phyloP scores from a whole-genome alignment of 345 rosid genomes.

The Trapa bicornis region DNA sequence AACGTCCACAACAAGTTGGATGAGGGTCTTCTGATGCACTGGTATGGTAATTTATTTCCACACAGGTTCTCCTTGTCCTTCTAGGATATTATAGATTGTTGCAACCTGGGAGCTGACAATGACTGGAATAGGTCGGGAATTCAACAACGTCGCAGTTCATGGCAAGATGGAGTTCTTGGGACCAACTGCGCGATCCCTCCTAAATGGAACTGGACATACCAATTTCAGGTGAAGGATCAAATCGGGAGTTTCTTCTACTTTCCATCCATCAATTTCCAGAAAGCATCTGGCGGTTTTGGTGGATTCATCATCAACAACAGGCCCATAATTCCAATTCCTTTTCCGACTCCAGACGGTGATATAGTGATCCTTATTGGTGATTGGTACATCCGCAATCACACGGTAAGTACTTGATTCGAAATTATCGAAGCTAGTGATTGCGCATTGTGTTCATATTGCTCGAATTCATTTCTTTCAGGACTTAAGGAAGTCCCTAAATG shows the following conservation, averaged over 20 bases:
- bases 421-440: neutral
- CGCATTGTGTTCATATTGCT: neutral
- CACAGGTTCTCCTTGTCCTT: neutral
- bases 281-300: slow-evolving; percentile 91
- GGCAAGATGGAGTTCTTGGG: slow-evolving; percentile 97
- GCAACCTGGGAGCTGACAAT: neutral
- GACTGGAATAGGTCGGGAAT: slow-evolving; percentile 53
- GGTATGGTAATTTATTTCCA: slow-evolving; percentile 31
- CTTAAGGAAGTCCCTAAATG: slow-evolving; percentile 84
- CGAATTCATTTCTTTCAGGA: slow-evolving; percentile 33
- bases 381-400: slow-evolving; percentile 89
- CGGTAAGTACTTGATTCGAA: slow-evolving; percentile 41
- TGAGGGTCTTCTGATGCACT: slow-evolving; percentile 70
- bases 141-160: slow-evolving; percentile 89
- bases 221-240: slow-evolving; percentile 98
- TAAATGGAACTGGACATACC: slow-evolving; percentile 99
- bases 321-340: slow-evolving; percentile 67
- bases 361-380: slow-evolving; percentile 75
- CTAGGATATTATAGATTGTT: neutral
- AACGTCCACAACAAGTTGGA: slow-evolving; percentile 87
- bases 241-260: slow-evolving; percentile 97
- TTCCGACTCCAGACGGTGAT: slow-evolving; percentile 72
- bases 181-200: slow-evolving; percentile 97
- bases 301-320: slow-evolving; percentile 75
- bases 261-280: slow-evolving; percentile 92